Evolutionary conservation across 768 basidiomycete species (phyloP).

Genomic region (Scleroderma bovista): DNA sequence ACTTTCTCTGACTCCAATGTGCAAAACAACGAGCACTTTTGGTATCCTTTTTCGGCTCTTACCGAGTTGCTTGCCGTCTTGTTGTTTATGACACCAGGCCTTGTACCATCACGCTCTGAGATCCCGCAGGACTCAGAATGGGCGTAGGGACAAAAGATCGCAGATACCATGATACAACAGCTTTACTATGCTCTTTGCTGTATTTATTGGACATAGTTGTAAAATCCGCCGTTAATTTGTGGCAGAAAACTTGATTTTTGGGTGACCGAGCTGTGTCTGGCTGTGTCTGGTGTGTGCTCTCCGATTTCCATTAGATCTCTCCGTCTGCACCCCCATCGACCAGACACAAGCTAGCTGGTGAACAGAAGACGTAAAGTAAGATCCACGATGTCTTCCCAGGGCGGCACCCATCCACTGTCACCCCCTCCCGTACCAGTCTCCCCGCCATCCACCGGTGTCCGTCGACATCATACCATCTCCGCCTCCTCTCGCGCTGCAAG

Average conservation of each 20-base stretch:
- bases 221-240: too few relatives aligned
- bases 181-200: neutral
- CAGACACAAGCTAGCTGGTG: neutral
- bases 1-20: conserved; percentile 7
- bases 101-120: conserved; percentile 22
- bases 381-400: conserved; percentile 32
- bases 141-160: neutral
- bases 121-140: neutral
- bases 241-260: too few relatives aligned
- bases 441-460: conserved; percentile 44
- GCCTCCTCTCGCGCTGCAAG: conserved; percentile 64
- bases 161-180: neutral
- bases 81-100: conserved; percentile 25
- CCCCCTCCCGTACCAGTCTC: conserved; percentile 38
- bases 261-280: too few relatives aligned
- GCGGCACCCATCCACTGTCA: conserved; percentile 34
- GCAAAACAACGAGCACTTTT: conserved; percentile 26
- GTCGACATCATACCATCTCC: conserved; percentile 81
- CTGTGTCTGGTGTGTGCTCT: neutral
- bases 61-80: conserved; percentile 28
- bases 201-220: too few relatives aligned
- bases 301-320: conserved; percentile 5
- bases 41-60: conserved; percentile 29
- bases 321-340: conserved; percentile 2
- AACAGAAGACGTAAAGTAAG: conserved; percentile 1